Evolutionary conservation across 306 rosid genomes (phyloP).

Genomic region (Dalbergia oliveri): DNA sequence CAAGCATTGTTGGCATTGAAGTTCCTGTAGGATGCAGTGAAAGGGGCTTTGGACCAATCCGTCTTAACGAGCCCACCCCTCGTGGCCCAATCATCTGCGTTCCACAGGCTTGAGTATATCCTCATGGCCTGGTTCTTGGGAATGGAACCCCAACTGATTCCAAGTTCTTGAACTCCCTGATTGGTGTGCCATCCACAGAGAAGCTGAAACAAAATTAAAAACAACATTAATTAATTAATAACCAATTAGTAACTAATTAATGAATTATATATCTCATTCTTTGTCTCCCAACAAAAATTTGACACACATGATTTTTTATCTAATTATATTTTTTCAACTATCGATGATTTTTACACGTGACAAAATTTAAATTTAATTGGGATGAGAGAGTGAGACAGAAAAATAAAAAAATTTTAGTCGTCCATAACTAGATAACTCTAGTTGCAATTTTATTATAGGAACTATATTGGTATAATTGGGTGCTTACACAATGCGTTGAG

Average conservation of each 20-base stretch:
- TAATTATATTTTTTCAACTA: too few species aligned
- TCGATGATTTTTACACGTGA: too few species aligned
- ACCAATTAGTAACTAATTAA: too few species aligned
- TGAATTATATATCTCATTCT: too few species aligned
- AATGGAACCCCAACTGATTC: slow-evolving; percentile 65
- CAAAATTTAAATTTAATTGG: too few species aligned
- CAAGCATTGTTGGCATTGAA: slow-evolving; percentile 71
- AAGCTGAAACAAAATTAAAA: slow-evolving; percentile 46
- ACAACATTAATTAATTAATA: background rate
- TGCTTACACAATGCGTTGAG: background rate
- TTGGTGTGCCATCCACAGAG: slow-evolving; percentile 74
- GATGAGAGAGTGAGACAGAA: too few species aligned
- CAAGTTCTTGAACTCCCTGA: slow-evolving; percentile 77
- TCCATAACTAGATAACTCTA: background rate
- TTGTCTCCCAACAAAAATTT: too few species aligned
- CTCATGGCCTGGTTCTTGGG: slow-evolving; percentile 76
- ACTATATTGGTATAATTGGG: background rate
- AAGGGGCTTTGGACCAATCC: slow-evolving; percentile 77
- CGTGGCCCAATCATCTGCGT: slow-evolving; percentile 88
- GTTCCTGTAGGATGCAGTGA: slow-evolving; percentile 69
- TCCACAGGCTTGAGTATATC: slow-evolving; percentile 74
- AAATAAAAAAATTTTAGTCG: too few species aligned
- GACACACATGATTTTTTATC: too few species aligned
- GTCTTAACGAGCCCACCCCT: slow-evolving; percentile 76
- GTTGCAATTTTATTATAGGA: background rate